Evolutionary conservation across 805 yeast species (phyloP), one percentile per base, ranked within the genome.

Genomic region (Candida pini): DNA sequence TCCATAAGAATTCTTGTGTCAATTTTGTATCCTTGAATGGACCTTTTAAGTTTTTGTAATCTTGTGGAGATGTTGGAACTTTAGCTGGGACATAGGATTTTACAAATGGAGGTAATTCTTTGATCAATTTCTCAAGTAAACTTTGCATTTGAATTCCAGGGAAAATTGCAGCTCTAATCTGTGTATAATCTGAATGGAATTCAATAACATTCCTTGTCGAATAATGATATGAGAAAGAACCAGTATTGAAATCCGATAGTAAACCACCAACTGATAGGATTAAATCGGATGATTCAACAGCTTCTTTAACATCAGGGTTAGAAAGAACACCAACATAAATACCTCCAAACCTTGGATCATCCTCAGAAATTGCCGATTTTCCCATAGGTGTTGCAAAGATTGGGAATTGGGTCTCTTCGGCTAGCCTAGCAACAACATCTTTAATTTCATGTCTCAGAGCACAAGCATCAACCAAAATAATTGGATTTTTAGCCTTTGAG

Each of bases 361-460:
- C 66, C 61, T 82, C 90, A 58, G 80, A 78, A 45, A 81, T 73
- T 29, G 71, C 66, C 43, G 84, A 79, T 60, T 82, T 82, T 62
- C 90, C 90, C 88, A 82, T 81, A 48, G 90, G 90, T 36, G 90
- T 82, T 39, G 77, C 78, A 60, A 76, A 82, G 32, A 80, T 73
- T 40, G 88, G 87, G 76, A 77, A 81, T 60, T 79, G 78, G 35
- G 89, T 81, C 40, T 62, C 56, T 42, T 75, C 73, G 34, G 80
- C 77, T 56, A 82, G 69, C 44, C 68, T 63, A 44, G 63, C 65
- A 39, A 81, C 76, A 62, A 80, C 84, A 9, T 57, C 59, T 55
- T 69, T 70, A 46, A 76, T 78, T 45, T 69, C 66, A 62, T 82
- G 89, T 66, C 90, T 74, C 35, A 77, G 62, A 43, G 86, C 82